Percentiles rank a stretch among this genome's conserved stretches.
These are phyloP conservation scores for Penicillium sumatraense DNA, from an alignment of 2,329 filamentous ascomycete genomes.

Conservation along the genomic window DNA sequence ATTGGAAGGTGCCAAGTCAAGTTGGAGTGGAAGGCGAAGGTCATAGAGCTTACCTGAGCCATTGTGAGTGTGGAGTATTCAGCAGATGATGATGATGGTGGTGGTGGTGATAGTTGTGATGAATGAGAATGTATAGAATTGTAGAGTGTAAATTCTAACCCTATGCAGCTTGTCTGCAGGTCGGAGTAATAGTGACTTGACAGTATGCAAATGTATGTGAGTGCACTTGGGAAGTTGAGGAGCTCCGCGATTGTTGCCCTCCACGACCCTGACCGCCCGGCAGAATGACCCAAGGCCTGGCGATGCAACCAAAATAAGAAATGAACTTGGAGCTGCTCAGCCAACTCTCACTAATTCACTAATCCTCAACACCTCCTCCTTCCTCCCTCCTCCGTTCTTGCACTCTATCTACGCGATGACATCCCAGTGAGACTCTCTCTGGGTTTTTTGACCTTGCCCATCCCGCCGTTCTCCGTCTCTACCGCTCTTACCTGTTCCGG, in stretches of 20 bases:
- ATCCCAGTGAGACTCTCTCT: background rate
- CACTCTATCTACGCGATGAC: background rate
- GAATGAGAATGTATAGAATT: too few relatives aligned
- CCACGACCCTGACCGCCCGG: slow-evolving; percentile 30
- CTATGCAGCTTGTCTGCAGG: too few relatives aligned
- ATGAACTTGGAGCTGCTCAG: background rate
- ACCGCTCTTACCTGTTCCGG: slow-evolving; percentile 25
- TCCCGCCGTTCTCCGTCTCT: slow-evolving; percentile 3
- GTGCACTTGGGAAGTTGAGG: background rate
- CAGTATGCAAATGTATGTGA: too few relatives aligned
- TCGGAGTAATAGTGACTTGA: too few relatives aligned
- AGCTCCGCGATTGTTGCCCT: slow-evolving; percentile 25
- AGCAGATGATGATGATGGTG: background rate
- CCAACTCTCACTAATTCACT: background rate
- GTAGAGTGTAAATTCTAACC: too few relatives aligned
- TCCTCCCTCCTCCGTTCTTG: background rate
- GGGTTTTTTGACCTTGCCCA: background rate
- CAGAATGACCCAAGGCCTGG: slow-evolving; percentile 18
- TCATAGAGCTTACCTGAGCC: slow-evolving; percentile 31
- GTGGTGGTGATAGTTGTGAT: too few relatives aligned
- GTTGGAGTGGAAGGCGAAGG: background rate
- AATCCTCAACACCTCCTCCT: background rate
- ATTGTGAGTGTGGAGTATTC: slow-evolving; percentile 17
- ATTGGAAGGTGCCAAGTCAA: background rate
- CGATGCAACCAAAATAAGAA: slow-evolving; percentile 30